These are phyloP conservation scores for Tulasnella calospora DNA, from an alignment of 768 basidiomycete genomes.

Conservation along the genomic window DNA sequence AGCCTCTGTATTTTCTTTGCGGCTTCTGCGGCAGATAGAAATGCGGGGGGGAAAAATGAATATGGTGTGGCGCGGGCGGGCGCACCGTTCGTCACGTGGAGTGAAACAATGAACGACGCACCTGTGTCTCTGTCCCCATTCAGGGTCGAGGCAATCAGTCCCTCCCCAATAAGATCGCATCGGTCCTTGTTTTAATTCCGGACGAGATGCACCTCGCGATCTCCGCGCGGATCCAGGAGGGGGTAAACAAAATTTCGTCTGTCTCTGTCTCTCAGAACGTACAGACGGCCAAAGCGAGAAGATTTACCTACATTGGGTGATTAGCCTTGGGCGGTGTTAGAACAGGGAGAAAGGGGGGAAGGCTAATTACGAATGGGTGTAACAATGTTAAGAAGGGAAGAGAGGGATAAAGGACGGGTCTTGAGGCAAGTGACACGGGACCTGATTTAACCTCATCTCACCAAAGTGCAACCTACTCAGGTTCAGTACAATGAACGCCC, in stretches of 20 bases:
- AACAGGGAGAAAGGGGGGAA: not conserved
- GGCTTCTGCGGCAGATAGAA: not conserved
- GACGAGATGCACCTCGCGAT: not conserved
- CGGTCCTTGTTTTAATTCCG: not conserved
- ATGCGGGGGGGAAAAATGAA: not conserved
- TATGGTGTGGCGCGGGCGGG: not conserved
- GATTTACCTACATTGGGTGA: not conserved
- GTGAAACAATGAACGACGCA: not conserved
- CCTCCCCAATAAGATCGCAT: not conserved
- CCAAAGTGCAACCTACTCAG: not conserved
- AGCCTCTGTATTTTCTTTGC: not conserved
- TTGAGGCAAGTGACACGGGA: not conserved
- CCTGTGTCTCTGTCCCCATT: not conserved
- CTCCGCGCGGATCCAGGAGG: not conserved
- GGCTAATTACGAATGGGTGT: constrained; percentile 1
- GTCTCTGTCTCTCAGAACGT: no score
- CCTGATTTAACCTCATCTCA: not conserved
- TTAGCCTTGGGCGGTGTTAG: not conserved
- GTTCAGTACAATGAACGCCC: not conserved
- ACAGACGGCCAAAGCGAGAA: not conserved
- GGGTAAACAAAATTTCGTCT: no score
- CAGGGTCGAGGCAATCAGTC: not conserved
- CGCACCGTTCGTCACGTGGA: not conserved
- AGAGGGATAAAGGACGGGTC: not conserved
- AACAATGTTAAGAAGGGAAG: not conserved